Conservation (phyloP, 2,329 filamentous ascomycete genomes). For the Penicillium sumatraense region DNA sequence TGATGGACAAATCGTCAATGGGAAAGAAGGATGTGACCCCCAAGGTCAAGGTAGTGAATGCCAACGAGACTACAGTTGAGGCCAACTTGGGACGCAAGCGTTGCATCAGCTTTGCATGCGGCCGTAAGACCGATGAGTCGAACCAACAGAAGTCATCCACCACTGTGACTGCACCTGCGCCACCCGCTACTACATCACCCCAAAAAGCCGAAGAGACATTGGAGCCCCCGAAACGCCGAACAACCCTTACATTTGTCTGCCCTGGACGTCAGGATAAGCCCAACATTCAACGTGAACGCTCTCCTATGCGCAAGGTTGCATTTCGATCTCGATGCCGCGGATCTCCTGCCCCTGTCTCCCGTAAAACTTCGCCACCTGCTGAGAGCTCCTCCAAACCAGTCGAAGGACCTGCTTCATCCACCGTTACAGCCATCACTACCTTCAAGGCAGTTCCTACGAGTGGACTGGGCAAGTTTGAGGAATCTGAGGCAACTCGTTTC, state of each 20-base stretch:
- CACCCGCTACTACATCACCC: conserved; percentile 26
- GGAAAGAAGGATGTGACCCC: conserved; percentile 20
- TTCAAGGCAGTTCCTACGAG: conserved; percentile 37
- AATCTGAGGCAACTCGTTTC: conserved; percentile 60
- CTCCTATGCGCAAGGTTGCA: conserved; percentile 27
- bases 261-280: conserved; percentile 37
- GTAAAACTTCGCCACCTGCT: conserved; percentile 30
- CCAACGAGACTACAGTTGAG: conserved; percentile 62
- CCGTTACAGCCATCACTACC: conserved; percentile 11
- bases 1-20: conserved; percentile 31
- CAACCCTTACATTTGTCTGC: conserved; percentile 53
- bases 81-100: conserved; percentile 75
- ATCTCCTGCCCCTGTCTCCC: conserved; percentile 46
- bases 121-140: conserved; percentile 60
- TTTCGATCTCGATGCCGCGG: conserved; percentile 38
- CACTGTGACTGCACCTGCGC: conserved; percentile 14
- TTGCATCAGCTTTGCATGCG: conserved; percentile 91
- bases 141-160: conserved; percentile 35
- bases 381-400: conserved; percentile 11
- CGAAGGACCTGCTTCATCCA: conserved; percentile 11
- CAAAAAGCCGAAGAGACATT: conserved; percentile 12
- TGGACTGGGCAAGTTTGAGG: conserved; percentile 45
- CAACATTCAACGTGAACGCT: conserved; percentile 32
- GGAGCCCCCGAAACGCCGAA: conserved; percentile 47
- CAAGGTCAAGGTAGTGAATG: conserved; percentile 40